These are phyloP conservation scores for Quercus phellos DNA, from an alignment of 331 rosid genomes.

Conservation along the genomic window DNA sequence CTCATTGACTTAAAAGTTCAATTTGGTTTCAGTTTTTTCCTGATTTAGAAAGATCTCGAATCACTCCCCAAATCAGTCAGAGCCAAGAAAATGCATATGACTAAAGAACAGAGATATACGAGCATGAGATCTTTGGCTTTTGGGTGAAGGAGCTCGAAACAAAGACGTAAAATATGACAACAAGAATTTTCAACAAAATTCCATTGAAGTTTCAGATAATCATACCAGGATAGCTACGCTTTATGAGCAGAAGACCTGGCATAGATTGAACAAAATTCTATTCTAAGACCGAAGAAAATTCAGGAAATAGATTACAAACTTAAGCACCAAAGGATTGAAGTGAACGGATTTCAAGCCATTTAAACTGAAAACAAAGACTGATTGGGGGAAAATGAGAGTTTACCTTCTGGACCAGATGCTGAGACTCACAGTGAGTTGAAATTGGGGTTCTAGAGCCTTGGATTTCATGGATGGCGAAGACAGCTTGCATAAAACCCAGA, in stretches of 20 bases:
- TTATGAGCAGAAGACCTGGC: not conserved
- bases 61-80: not conserved
- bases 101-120: not conserved
- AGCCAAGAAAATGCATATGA: not conserved
- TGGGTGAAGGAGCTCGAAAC: not conserved
- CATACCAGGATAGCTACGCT: not conserved
- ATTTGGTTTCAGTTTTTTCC: not conserved
- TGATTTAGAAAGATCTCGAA: not conserved
- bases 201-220: not conserved
- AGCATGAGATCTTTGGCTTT: not conserved
- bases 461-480: not conserved
- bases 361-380: not conserved
- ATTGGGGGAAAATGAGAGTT: not conserved
- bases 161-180: not conserved
- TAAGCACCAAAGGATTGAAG: not conserved
- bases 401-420: not conserved
- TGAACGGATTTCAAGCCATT: not conserved
- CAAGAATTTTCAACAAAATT: not conserved
- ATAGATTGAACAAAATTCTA: not conserved
- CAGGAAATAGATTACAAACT: not conserved
- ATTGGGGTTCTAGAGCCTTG: not conserved
- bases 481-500: not conserved
- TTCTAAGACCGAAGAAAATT: not conserved
- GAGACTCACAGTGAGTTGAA: not conserved
- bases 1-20: slow-evolving; percentile 21